Percentiles rank a stretch among this genome's conserved stretches.
These are phyloP conservation scores for Cydonia oblonga DNA, from an alignment of 331 rosid genomes.

Conservation along the genomic window DNA sequence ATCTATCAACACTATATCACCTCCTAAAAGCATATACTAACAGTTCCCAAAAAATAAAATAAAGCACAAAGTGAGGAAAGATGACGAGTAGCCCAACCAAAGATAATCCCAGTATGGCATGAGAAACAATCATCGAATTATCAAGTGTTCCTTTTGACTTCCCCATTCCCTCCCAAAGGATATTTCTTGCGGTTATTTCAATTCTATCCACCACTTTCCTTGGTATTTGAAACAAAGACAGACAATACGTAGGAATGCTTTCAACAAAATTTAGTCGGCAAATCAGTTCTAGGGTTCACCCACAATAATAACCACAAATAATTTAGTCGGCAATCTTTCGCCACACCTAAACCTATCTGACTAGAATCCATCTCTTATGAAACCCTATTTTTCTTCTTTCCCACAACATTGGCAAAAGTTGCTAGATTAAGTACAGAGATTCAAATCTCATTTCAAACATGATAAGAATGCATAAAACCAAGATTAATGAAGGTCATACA, in stretches of 20 bases:
- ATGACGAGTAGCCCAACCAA: neutral
- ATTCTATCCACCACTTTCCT: neutral
- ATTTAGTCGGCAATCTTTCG: neutral
- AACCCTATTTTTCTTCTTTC: neutral
- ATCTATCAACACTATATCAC: no score
- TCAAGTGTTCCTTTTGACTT: neutral
- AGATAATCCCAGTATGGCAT: neutral
- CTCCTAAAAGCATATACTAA: no score
- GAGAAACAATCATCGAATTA: neutral
- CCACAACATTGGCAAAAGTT: neutral
- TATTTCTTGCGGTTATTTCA: neutral
- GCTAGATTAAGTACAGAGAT: neutral
- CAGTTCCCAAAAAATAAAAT: neutral
- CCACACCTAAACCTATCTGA: neutral
- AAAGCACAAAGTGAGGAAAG: neutral
- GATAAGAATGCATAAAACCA: neutral
- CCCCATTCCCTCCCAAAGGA: neutral
- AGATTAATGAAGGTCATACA: neutral
- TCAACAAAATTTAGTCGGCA: neutral
- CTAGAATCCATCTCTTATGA: neutral
- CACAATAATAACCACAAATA: neutral
- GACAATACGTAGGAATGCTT: neutral
- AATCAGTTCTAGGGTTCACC: neutral
- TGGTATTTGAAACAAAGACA: neutral
- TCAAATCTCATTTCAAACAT: neutral